Base-by-base conservation (phyloP, 2,329 filamentous ascomycete genomes). In the Fulvia fulva region DNA sequence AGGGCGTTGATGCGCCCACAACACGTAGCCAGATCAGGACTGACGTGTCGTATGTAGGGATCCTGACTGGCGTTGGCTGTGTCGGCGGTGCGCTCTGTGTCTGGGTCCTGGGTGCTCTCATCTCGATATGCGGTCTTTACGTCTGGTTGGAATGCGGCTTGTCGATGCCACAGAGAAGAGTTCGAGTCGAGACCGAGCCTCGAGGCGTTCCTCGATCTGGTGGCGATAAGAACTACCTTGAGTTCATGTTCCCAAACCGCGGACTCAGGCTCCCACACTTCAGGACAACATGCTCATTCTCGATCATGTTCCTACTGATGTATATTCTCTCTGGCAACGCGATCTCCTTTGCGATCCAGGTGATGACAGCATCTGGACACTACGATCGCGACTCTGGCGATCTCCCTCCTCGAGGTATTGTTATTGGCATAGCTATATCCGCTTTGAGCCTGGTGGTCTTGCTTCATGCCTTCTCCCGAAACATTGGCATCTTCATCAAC, bases 251-350 rank as follows among this genome's bases (percentile, higher is more conserved):
- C 59, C 70, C 67, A 30, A 72, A 69, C 58, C 74, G 76, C 0
- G 63, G 74, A 4, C 71, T 78, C 1, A 62, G 80, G 3, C 70
- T 74, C 6, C 56, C 57, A 1, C 63, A 65, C 52, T 56, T 62
- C 12, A 46, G 59, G n/a, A 63, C 64, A 9, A 78, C 76, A 0
- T 80, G 76, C 51, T 68, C 80, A 11, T 82, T 76, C 59, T 78
- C 75, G 2, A 67, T 80, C 22, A 65, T 71, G 34, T 81, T 78
- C 66, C 74, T 81, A 5, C 62, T 75, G 19, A 65, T 81, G 6
- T 80, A 78, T 14, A 81, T 81, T 60, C 76, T 80, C 64, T 73
- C 77, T 0, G 77, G 77, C 30, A 82, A 83, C 67, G 76, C 76
- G 14, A 73, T 82, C 26, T 72, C 72, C 51, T 81, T 81, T 62